Conservation (phyloP, 768 basidiomycete genomes). For the Podaxis sp. region DNA sequence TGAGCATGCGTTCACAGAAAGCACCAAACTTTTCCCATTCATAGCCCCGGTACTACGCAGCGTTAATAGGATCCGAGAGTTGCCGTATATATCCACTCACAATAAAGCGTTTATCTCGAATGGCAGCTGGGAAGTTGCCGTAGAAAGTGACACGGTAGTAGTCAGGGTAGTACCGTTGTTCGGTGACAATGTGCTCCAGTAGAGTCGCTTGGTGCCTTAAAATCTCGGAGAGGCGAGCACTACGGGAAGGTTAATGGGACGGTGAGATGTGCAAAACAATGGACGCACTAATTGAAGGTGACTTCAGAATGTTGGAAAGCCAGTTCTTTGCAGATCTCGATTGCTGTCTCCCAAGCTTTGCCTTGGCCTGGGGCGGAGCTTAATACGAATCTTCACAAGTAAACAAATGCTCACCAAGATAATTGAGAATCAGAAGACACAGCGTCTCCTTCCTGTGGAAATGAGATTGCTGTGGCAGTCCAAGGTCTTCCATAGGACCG, state of each 20-base stretch:
- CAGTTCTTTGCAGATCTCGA: conserved; percentile 91
- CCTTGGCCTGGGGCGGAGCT: conserved; percentile 66
- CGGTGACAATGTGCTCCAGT: conserved; percentile 80
- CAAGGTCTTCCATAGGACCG: conserved; percentile 86
- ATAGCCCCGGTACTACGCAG: conserved; percentile 80
- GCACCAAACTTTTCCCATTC: conserved; percentile 93
- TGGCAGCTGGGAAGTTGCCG: conserved; percentile 84
- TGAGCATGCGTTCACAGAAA: conserved; percentile 89
- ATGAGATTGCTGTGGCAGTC: conserved; percentile 88
- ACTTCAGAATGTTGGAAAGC: conserved; percentile 85
- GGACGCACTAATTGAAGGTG: conserved; percentile 85
- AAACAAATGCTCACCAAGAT: conserved; percentile 60
- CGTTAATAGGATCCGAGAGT: conserved; percentile 12
- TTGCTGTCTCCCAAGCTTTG: conserved; percentile 95
- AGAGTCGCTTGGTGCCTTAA: conserved; percentile 85
- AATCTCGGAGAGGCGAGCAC: conserved; percentile 81
- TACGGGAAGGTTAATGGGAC: conserved; percentile 29
- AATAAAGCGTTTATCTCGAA: conserved; percentile 89
- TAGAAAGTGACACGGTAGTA: conserved; percentile 95
- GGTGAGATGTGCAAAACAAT: conserved; percentile 9
- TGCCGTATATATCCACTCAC: conserved; percentile 41
- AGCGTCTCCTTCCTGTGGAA: conserved; percentile 95
- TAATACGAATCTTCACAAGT: conserved; percentile 3
- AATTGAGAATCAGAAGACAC: conserved; percentile 89
- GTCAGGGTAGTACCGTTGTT: conserved; percentile 85